Evolutionary conservation across 345 rosid genomes (phyloP), one percentile per base, ranked within the genome.

Genomic region (Aethionema arabicum): DNA sequence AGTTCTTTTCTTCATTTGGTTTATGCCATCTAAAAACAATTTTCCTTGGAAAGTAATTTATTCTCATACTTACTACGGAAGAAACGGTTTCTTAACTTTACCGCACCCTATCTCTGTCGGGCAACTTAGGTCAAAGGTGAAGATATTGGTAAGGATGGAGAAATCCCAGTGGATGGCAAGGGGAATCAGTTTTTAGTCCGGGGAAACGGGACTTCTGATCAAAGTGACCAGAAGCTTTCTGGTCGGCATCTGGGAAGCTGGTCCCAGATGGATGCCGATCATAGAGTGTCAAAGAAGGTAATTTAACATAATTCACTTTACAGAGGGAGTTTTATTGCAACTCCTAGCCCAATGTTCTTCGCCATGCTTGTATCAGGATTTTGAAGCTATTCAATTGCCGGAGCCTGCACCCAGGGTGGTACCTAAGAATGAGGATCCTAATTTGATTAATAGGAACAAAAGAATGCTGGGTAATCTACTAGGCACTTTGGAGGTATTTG

Each of bases 391-490:
- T 32, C 83, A 74, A 3, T 54, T 78, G 13, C 55, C 72, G 30
- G 95, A 87, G 73, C 95, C 82, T 73, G 69, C 83, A 52, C 97
- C 99, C 7, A 83, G 99, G 82, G 80, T 82, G 64, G 72, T 93
- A 46, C 99, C 95, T 0, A 90, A 84, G 83, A 66, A 90, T 67
- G 96, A 93, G 75, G 99, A 93, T 81, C 99, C 96, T 42, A 90
- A 81, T 33, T 70, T 90, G 77, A 87, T 90, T 68, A 87, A 76
- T 68, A 82, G 99, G 76, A 93, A 93, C 77, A 93, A 80, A 76
- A 83, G 99, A 75, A 93, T 93, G 95, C 66, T 93, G 45, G 99
- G 96, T 41, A 96, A 86, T 74, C 97, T 93, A 71, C 74, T 85
- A 64, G 99, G 99, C 48, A 93, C 99, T 64, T 77, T 90, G 74